Percentiles rank a stretch among this genome's conserved stretches.
Conservation (phyloP, 176 grass and related monocot genomes). For the Neostapfia colusana region DNA sequence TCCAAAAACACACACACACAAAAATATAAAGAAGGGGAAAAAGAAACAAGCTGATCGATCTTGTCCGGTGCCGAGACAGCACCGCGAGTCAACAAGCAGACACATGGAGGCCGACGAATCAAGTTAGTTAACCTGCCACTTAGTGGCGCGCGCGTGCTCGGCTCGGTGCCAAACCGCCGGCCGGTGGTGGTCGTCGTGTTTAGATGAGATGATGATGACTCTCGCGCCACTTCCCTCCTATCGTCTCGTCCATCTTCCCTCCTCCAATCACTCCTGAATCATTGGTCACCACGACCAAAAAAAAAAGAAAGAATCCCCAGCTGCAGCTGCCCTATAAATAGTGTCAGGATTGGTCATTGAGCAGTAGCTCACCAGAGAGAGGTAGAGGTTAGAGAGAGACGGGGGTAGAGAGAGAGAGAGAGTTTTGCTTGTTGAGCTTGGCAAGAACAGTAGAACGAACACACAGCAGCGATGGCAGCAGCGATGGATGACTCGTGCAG, state of each 20-base stretch:
- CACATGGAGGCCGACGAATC: slow-evolving; percentile 38
- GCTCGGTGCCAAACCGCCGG: slow-evolving; percentile 47
- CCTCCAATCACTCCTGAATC: slow-evolving; percentile 67
- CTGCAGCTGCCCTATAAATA: slow-evolving; percentile 33
- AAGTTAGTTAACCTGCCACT: slow-evolving; percentile 19
- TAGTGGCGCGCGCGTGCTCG: neutral
- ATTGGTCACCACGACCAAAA: neutral
- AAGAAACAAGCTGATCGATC: neutral
- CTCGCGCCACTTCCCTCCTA: slow-evolving; percentile 15
- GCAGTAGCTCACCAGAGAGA: neutral
- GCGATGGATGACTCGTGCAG: slow-evolving; percentile 63
- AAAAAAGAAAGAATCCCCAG: neutral
- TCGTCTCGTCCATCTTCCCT: neutral
- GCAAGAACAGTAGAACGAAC: neutral
- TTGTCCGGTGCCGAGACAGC: neutral
- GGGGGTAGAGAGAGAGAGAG: neutral
- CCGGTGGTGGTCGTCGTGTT: slow-evolving; percentile 2
- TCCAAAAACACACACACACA: neutral
- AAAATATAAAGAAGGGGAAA: neutral
- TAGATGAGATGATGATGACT: too few relatives aligned
- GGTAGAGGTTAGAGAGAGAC: too few relatives aligned
- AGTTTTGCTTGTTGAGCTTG: neutral
- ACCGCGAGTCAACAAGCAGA: slow-evolving; percentile 40
- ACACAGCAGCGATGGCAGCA: neutral
- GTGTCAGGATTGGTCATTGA: neutral